Evolutionary conservation across 2,329 filamentous ascomycete genomes (phyloP).

Genomic region (Westerdykella aurantiaca): DNA sequence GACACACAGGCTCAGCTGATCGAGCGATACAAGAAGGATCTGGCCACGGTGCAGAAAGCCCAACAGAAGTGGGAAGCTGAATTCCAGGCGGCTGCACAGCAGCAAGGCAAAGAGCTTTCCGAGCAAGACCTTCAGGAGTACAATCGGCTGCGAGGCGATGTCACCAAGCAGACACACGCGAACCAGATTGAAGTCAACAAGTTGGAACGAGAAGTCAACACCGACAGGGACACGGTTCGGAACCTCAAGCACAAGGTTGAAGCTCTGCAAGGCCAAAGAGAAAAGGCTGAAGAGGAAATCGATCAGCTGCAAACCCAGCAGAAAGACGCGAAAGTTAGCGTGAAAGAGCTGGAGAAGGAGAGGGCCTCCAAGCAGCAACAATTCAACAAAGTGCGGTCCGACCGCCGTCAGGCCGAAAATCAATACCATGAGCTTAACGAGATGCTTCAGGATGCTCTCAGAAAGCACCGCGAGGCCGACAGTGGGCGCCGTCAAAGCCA

Average conservation of each 20-base stretch:
- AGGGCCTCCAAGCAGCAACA: slow-evolving; percentile 86
- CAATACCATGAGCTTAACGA: slow-evolving; percentile 85
- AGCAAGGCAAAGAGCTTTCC: slow-evolving; percentile 79
- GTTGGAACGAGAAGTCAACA: slow-evolving; percentile 81
- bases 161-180: slow-evolving; percentile 72
- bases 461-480: slow-evolving; percentile 77
- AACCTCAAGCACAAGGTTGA: slow-evolving; percentile 87
- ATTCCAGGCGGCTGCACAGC: slow-evolving; percentile 76
- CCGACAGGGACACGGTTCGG: slow-evolving; percentile 83
- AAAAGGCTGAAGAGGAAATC: slow-evolving; percentile 69
- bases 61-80: slow-evolving; percentile 83
- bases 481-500: slow-evolving; percentile 80
- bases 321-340: slow-evolving; percentile 54
- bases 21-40: slow-evolving; percentile 70
- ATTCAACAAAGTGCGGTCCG: slow-evolving; percentile 57
- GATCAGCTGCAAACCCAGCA: slow-evolving; percentile 63
- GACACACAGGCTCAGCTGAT: slow-evolving; percentile 64
- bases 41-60: slow-evolving; percentile 81
- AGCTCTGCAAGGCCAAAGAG: slow-evolving; percentile 64
- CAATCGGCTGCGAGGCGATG: slow-evolving; percentile 74
- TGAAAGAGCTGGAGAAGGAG: slow-evolving; percentile 66
- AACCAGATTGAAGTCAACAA: slow-evolving; percentile 81
- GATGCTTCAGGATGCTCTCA: slow-evolving; percentile 74
- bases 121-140: slow-evolving; percentile 87
- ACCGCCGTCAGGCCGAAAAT: slow-evolving; percentile 56